Conservation (phyloP, 805 yeast species). For the Wickerhamiella cacticola region DNA sequence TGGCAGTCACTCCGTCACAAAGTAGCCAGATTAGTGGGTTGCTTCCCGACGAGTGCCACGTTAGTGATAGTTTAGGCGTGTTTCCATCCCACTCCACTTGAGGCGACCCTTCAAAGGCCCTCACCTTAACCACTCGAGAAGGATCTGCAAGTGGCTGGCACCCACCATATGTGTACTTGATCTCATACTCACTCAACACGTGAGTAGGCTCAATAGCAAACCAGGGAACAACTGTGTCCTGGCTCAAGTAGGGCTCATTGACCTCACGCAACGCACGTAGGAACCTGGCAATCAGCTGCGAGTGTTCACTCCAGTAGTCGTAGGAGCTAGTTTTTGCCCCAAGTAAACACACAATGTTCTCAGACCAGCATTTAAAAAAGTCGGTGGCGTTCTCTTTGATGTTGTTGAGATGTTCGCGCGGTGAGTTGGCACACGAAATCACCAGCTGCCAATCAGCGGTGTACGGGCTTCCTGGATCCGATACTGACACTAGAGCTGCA, state of each 20-base stretch:
- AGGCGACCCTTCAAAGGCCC: neutral
- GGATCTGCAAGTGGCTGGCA: neutral
- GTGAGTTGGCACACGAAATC: neutral
- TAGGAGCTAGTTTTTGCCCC: neutral
- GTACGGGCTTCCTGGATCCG: conserved; percentile 2
- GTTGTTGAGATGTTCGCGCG: neutral
- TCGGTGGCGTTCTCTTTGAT: neutral
- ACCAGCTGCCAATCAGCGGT: neutral
- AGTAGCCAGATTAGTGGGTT: neutral
- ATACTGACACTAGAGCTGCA: conserved; percentile 1
- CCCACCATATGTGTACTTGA: neutral
- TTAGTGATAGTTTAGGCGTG: neutral
- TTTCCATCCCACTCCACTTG: neutral
- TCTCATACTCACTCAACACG: neutral
- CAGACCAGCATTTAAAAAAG: neutral
- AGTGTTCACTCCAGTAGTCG: neutral
- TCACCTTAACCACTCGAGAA: neutral
- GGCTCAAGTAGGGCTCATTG: neutral
- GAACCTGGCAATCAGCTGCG: neutral
- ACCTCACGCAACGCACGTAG: neutral
- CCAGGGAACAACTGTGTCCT: neutral
- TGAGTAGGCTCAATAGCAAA: conserved; percentile 3
- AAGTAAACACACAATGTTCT: neutral
- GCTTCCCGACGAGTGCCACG: neutral
- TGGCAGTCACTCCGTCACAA: neutral